A percentile compares a stretch with the other conserved stretches of the same genome.
Conservation (phyloP, 805 yeast genomes). For the Candida mattraensis region DNA sequence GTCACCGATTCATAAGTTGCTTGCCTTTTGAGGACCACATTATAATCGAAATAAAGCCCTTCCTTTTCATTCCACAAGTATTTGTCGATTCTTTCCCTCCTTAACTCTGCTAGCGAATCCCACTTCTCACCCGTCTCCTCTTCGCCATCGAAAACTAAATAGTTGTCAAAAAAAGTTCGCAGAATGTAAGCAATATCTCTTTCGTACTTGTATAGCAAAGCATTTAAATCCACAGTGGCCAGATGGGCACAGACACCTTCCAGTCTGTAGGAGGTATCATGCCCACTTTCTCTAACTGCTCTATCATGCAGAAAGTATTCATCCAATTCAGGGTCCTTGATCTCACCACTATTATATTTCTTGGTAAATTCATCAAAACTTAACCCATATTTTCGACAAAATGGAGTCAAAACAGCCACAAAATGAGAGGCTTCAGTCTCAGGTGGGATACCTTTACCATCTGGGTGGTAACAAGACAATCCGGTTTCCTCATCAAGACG, state of each 20-base stretch:
- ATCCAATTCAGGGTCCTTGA: conserved; percentile 80
- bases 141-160: conserved; percentile 44
- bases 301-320: conserved; percentile 88
- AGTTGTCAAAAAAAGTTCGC: conserved; percentile 52
- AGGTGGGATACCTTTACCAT: conserved; percentile 92
- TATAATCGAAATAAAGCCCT: conserved; percentile 82
- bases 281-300: conserved; percentile 95
- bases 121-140: conserved; percentile 51
- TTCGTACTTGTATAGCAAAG: conserved; percentile 87
- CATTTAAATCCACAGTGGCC: conserved; percentile 88
- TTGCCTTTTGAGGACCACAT: conserved; percentile 55
- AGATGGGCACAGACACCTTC: conserved; percentile 88
- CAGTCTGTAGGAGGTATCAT: conserved; percentile 87
- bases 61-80: conserved; percentile 83
- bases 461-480: conserved; percentile 86
- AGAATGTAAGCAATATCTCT: conserved; percentile 72
- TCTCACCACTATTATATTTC: conserved; percentile 63
- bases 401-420: conserved; percentile 65
- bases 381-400: conserved; percentile 58
- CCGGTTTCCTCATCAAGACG: conserved; percentile 74
- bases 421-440: conserved; percentile 94
- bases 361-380: conserved; percentile 62
- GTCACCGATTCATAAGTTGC: conserved; percentile 82
- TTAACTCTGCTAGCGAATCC: conserved; percentile 52
- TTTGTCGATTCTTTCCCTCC: conserved; percentile 58